Evolutionary conservation across 148 eudicot genomes (phyloP), one percentile per base, ranked within the genome.

Genomic region (Fagopyrum esculentum): DNA sequence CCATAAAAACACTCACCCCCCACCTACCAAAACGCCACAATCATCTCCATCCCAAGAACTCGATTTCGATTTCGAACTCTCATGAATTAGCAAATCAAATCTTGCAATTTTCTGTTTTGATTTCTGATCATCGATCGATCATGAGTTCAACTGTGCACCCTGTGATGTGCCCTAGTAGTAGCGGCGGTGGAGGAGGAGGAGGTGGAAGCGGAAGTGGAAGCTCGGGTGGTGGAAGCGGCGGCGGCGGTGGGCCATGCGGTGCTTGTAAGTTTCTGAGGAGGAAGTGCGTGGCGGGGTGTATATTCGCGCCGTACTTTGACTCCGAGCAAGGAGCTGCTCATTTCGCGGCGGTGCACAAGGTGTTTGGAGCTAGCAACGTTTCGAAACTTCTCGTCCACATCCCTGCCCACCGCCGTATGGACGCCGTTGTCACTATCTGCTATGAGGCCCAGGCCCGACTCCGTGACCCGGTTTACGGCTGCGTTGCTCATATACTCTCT

Each of bases 381-480:
- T 86, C 89, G 2, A 86, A 86, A 71, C 78, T 86, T 47, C 69
- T 86, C 79, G 54, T 82, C 73, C 85, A 84, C 3, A 40, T 83
- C 75, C 97, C 98, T 5, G 80, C 80, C 0, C 88, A 85, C 59
- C 86, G 83, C 78, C 80, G 98, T 60, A 89, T 86, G 54, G 98
- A 94, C 49, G 96, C 97, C 29, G 98, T 94, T 55, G 97, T 94
- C 3, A 91, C 97, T 22, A 88, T 91, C 51, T 94, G 97, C 61
- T 94, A 89, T 12, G 98, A 94, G 80, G 98, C 98, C 74, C 98
- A 94, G 78, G 90, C 98, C 0, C 71, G 98, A 43, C 93, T 94
- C 6, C 82, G 97, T 35, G 98, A 94, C 77, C 98, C 98, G 5
- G 84, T 94, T 30, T 91, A 88, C 77, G 98, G 98, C 40, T 35